These are phyloP conservation scores for Globisporangium yorkense DNA, from an alignment of 352 stramenopile species.

Conservation along the genomic window DNA sequence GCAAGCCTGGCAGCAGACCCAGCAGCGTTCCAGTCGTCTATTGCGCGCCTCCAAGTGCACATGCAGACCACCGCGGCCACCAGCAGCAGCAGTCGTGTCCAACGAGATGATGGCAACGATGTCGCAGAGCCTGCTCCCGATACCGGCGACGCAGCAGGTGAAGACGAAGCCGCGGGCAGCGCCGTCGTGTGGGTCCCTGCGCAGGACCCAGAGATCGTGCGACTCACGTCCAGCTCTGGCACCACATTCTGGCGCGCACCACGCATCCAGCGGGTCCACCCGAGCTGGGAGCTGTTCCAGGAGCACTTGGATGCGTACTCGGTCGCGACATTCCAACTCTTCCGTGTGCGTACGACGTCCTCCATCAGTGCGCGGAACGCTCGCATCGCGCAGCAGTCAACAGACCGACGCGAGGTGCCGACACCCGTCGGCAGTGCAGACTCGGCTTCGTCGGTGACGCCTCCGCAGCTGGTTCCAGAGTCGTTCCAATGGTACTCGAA, in stretches of 20 bases:
- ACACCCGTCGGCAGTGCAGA: conserved; percentile 1
- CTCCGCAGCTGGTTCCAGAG: conserved; percentile 35
- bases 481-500: conserved; percentile 76
- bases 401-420: conserved; percentile 17
- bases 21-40: not conserved
- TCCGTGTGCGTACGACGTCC: conserved; percentile 70
- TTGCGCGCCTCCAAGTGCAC: not conserved
- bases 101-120: not conserved
- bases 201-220: conserved; percentile 10
- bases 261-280: conserved; percentile 37
- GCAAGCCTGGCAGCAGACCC: not conserved
- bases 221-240: conserved; percentile 20
- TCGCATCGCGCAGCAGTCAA: conserved; percentile 44
- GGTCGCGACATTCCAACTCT: conserved; percentile 54
- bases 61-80: not conserved
- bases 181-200: conserved; percentile 6
- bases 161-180: conserved; percentile 10
- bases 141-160: conserved; percentile 12
- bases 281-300: conserved; percentile 53
- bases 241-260: conserved; percentile 40
- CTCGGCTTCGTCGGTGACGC: not conserved
- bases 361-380: conserved; percentile 57
- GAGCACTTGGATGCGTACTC: conserved; percentile 58
- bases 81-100: not conserved
- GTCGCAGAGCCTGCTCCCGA: conserved; percentile 1